Base-by-base conservation (phyloP, 2,329 filamentous ascomycete genomes). In the Polychaeton citri region DNA sequence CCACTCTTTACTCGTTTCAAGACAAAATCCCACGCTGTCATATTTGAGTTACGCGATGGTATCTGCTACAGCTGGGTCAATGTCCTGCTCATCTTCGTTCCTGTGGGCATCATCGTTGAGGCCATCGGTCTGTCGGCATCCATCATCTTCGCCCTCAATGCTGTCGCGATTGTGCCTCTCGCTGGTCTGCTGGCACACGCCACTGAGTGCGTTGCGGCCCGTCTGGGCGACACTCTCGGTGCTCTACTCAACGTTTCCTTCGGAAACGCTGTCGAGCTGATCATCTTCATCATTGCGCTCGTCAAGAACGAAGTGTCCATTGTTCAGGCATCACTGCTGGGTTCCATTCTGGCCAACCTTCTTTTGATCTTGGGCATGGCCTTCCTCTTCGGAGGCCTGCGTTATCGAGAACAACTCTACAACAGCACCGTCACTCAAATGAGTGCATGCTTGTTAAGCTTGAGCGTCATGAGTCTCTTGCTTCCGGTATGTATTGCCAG, bases 391-490 rank as follows among this genome's bases (percentile, higher is more conserved):
- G 87, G 87, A 52, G 87, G 86, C 43, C 64, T 94, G 37, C 78
- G 85, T 43, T 94, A 76, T 58, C 79, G 81, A 55, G 87, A 95
- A 64, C 87, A 94, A 66, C 79, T 95, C 43, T 95, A 94, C 63
- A 95, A 94, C 62, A 90, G 78, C 61, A 94, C 84, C 16, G 84
- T 94, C 39, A 94, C 86, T 1, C 86, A 95, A 57, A 94, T 94
- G 84, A 94, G 85, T 55, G 87, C 87, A 35, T 93, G 85, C 62
- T 68, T 95, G 48, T 72, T 95, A 47, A 92, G 84, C 65, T 61
- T 94, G 59, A 87, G 82, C 53, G 87, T 93, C 41, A 87, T 84
- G 61, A 94, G 86, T 64, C 67, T 94, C 16, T 71, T 94, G 18
- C 63, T 95, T 9, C 86, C 87, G 1, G 79, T 81, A 61, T 48